Conservation (phyloP, 2,329 filamentous ascomycete species). For the Metarhizium anisopliae region DNA sequence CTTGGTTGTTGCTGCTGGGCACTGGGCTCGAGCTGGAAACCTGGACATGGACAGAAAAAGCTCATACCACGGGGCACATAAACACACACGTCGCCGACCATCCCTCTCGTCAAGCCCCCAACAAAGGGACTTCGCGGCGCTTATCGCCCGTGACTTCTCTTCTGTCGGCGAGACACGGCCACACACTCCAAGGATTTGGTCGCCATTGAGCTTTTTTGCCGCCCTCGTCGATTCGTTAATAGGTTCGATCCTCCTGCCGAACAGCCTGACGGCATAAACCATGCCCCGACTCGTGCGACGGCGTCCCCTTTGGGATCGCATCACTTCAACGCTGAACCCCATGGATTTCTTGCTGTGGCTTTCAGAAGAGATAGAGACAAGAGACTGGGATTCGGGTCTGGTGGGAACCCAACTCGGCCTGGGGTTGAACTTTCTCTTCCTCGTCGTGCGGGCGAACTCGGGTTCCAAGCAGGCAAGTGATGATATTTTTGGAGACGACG, state of each 20-base stretch:
- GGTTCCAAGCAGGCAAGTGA: conserved; percentile 47
- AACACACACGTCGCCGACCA: not conserved
- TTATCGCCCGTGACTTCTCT: not conserved
- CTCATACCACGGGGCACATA: not conserved
- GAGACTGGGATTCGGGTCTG: conserved; percentile 78
- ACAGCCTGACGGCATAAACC: conserved; percentile 16
- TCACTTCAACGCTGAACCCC: conserved; percentile 73
- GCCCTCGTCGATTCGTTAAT: not conserved
- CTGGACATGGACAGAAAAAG: not conserved
- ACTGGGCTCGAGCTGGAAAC: not conserved
- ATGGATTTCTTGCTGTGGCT: conserved; percentile 86
- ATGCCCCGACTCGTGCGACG: conserved; percentile 75
- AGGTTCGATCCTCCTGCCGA: not conserved
- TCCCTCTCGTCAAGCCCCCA: not conserved
- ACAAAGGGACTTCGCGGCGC: conserved; percentile 1
- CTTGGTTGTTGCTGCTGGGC: not conserved
- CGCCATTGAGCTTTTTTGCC: not conserved
- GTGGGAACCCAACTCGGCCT: conserved; percentile 71
- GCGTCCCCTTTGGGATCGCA: conserved; percentile 69
- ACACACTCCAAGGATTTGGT: not conserved
- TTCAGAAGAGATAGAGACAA: conserved; percentile 85
- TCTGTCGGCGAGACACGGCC: not conserved
- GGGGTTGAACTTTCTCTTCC: conserved; percentile 66
- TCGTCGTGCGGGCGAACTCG: conserved; percentile 75
- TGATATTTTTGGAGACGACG: conserved; percentile 75